phyloP scores from a whole-genome alignment of 2,329 filamentous ascomycete species.

The Harringtonia aguacate region DNA sequence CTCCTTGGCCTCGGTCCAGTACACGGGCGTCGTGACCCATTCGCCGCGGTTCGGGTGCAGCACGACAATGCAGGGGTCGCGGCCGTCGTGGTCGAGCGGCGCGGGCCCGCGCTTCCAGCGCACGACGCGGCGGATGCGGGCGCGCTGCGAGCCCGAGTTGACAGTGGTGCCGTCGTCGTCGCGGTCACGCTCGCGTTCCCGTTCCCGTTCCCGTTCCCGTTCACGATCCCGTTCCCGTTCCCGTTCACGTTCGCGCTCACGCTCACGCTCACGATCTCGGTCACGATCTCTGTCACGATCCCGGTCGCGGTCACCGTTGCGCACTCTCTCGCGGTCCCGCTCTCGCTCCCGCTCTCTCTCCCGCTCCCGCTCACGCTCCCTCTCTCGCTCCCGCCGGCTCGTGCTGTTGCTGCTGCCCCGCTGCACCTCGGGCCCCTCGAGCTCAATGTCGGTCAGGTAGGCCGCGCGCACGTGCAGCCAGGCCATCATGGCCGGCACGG shows the following conservation, averaged over 20 bases:
- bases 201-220: neutral
- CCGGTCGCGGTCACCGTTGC: neutral
- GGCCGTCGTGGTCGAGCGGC: conserved; percentile 10
- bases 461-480: conserved; percentile 13
- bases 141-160: neutral
- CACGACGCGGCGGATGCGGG: conserved; percentile 9
- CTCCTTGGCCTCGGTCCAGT: conserved; percentile 9
- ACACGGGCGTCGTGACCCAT: conserved; percentile 12
- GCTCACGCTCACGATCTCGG: neutral
- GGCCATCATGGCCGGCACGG: conserved; percentile 13
- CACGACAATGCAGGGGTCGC: conserved; percentile 12
- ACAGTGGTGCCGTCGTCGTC: neutral
- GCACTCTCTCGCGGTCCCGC: too few species aligned
- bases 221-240: too few species aligned
- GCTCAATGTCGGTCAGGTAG: conserved; percentile 9
- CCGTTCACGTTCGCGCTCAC: conserved; percentile 2
- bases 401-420: conserved; percentile 6
- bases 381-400: neutral
- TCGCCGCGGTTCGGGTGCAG: conserved; percentile 13
- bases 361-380: neutral
- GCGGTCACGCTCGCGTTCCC: neutral
- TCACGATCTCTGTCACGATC: neutral
- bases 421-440: conserved; percentile 11
- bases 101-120: conserved; percentile 10
- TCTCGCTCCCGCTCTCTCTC: conserved; percentile 3